Conservation (phyloP, 2,329 filamentous ascomycete genomes). For the Aplosporella prunicola region DNA sequence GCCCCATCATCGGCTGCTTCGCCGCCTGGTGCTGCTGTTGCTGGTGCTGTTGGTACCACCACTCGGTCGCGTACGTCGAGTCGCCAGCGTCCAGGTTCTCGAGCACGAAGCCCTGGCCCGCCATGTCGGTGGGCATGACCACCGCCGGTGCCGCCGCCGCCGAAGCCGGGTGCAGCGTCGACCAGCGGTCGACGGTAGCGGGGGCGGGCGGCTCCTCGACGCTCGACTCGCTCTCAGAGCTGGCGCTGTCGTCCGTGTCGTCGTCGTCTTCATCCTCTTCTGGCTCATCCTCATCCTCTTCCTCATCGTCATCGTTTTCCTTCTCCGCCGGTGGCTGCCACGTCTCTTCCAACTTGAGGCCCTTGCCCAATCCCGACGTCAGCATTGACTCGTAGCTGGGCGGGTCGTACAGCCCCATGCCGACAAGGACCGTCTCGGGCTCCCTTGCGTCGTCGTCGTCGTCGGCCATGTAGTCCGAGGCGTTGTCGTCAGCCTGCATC, state of each 20-base stretch:
- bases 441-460: slow-evolving; percentile 45
- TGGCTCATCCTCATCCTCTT: slow-evolving; percentile 22
- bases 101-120: slow-evolving; percentile 33
- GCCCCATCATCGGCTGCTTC: slow-evolving; percentile 24
- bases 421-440: slow-evolving; percentile 64
- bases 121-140: slow-evolving; percentile 23
- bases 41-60: slow-evolving; percentile 33
- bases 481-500: slow-evolving; percentile 34
- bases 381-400: slow-evolving; percentile 50
- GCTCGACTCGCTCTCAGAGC: too few species aligned
- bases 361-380: slow-evolving; percentile 48
- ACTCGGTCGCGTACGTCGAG: slow-evolving; percentile 29
- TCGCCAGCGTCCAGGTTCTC: too few species aligned
- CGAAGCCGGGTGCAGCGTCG: slow-evolving; percentile 22
- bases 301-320: slow-evolving; percentile 44
- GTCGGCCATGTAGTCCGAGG: slow-evolving; percentile 33
- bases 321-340: slow-evolving; percentile 53
- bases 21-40: too few species aligned
- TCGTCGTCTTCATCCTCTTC: slow-evolving; percentile 46
- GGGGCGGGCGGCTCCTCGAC: slow-evolving; percentile 20
- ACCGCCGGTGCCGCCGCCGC: slow-evolving; percentile 16
- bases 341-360: slow-evolving; percentile 71
- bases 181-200: slow-evolving; percentile 14
- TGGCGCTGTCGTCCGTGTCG: slow-evolving; percentile 40
- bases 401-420: slow-evolving; percentile 71